phyloP scores from a whole-genome alignment of 768 basidiomycete species.

The Psilocybe cyanescens region DNA sequence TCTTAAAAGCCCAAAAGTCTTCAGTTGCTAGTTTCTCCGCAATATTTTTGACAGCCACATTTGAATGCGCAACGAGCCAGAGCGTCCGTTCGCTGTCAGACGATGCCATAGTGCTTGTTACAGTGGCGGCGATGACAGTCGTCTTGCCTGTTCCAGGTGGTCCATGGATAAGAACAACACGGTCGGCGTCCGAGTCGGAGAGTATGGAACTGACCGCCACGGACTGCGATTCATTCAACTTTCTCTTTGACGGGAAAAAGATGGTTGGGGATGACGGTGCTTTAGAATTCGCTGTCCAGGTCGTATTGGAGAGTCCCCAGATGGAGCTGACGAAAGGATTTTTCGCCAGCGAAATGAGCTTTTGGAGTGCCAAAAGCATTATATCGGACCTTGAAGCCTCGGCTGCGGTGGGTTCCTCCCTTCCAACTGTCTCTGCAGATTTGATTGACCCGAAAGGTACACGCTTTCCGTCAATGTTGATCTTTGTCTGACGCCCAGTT shows the following conservation, averaged over 20 bases:
- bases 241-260: neutral
- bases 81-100: slow-evolving; percentile 36
- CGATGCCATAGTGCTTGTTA: slow-evolving; percentile 36
- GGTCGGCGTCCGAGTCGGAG: slow-evolving; percentile 30
- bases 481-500: slow-evolving; percentile 39
- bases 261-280: slow-evolving; percentile 20
- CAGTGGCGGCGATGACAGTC: slow-evolving; percentile 58
- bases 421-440: slow-evolving; percentile 44
- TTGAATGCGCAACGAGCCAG: slow-evolving; percentile 82
- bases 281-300: neutral
- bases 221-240: slow-evolving; percentile 39
- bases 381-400: slow-evolving; percentile 35
- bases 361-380: slow-evolving; percentile 33
- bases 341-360: slow-evolving; percentile 25
- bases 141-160: slow-evolving; percentile 72
- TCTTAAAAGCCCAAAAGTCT: slow-evolving; percentile 58
- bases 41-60: slow-evolving; percentile 90
- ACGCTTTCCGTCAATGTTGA: slow-evolving; percentile 27
- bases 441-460: neutral
- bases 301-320: slow-evolving; percentile 28
- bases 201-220: slow-evolving; percentile 39
- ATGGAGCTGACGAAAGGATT: slow-evolving; percentile 38
- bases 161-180: slow-evolving; percentile 45
- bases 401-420: slow-evolving; percentile 48
- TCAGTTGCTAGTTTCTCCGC: slow-evolving; percentile 72